Conservation (phyloP, 805 yeast genomes). For the Zygosaccharomyces bisporus region DNA sequence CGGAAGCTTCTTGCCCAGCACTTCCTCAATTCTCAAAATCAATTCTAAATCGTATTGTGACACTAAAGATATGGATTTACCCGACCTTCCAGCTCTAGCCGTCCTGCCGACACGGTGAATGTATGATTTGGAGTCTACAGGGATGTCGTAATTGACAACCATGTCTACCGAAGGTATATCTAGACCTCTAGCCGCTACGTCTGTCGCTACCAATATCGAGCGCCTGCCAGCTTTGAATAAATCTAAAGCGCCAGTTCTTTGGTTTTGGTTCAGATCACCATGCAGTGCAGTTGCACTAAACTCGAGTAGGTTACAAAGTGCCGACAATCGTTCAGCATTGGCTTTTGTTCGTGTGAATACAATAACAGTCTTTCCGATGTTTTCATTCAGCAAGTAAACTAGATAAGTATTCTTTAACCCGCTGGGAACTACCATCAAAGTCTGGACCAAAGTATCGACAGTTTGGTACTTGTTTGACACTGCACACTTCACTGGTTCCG, state of each 20-base stretch:
- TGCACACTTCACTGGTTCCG: constrained; percentile 85
- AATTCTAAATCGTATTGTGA: constrained; percentile 94
- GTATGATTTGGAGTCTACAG: constrained; percentile 79
- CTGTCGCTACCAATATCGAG: constrained; percentile 73
- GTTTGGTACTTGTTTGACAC: constrained; percentile 87
- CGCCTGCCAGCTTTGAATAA: constrained; percentile 71
- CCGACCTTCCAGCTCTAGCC: constrained; percentile 89
- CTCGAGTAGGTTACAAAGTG: constrained; percentile 73
- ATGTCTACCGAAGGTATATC: constrained; percentile 79
- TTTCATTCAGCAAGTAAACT: constrained; percentile 77
- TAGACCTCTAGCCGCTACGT: constrained; percentile 85
- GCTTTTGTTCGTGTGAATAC: constrained; percentile 94
- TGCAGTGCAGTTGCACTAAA: constrained; percentile 90
- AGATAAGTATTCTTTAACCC: constrained; percentile 87
- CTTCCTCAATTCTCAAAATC: constrained; percentile 84
- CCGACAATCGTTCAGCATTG: constrained; percentile 86
- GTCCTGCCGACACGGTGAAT: constrained; percentile 93
- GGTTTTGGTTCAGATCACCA: constrained; percentile 85
- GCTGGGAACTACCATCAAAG: constrained; percentile 85
- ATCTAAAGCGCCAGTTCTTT: constrained; percentile 76
- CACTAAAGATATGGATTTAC: constrained; percentile 80
- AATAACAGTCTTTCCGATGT: constrained; percentile 78
- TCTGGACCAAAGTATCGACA: constrained; percentile 88
- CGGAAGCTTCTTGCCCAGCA: constrained; percentile 74
- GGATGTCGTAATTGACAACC: constrained; percentile 74